Conservation (phyloP, 2,329 filamentous ascomycete species). For the Exophiala lecanii-corni region DNA sequence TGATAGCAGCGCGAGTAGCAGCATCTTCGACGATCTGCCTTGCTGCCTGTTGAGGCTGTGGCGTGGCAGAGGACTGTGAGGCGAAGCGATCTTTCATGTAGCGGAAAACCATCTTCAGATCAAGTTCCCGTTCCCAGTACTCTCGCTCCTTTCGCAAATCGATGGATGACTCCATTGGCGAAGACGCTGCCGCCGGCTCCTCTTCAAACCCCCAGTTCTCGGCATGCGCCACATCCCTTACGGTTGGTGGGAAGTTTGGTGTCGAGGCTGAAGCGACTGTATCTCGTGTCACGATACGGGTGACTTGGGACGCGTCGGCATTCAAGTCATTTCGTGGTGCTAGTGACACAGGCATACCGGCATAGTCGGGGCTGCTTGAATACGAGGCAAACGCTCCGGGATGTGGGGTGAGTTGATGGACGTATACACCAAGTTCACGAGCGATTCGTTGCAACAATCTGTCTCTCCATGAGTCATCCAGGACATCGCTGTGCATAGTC, state of each 20-base stretch:
- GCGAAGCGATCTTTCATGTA: conserved; percentile 74
- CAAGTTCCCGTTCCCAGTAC: conserved; percentile 91
- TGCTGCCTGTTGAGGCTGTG: conserved; percentile 46
- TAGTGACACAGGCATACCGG: conserved; percentile 61
- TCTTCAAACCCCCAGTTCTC: conserved; percentile 66
- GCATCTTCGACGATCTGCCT: conserved; percentile 51
- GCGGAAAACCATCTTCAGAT: conserved; percentile 85
- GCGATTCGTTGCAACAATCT: conserved; percentile 79
- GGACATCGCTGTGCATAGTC: conserved; percentile 9
- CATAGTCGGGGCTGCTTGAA: conserved; percentile 64
- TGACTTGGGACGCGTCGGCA: conserved; percentile 29
- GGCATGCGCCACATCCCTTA: conserved; percentile 45
- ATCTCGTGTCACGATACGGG: conserved; percentile 1
- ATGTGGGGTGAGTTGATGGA: conserved; percentile 78
- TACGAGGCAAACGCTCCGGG: conserved; percentile 88
- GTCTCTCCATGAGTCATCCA: conserved; percentile 60
- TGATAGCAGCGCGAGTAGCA: conserved; percentile 73
- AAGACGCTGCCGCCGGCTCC: conserved; percentile 44
- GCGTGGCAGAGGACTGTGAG: conserved; percentile 35
- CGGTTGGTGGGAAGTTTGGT: conserved; percentile 49
- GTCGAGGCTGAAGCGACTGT: conserved; percentile 19
- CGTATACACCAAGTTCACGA: conserved; percentile 75
- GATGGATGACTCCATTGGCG: conserved; percentile 38
- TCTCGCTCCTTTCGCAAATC: conserved; percentile 56
- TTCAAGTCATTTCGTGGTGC: conserved; percentile 26